Base-by-base conservation (phyloP, 1,284 basidiomycete species). In the Veloboletus limbatus region DNA sequence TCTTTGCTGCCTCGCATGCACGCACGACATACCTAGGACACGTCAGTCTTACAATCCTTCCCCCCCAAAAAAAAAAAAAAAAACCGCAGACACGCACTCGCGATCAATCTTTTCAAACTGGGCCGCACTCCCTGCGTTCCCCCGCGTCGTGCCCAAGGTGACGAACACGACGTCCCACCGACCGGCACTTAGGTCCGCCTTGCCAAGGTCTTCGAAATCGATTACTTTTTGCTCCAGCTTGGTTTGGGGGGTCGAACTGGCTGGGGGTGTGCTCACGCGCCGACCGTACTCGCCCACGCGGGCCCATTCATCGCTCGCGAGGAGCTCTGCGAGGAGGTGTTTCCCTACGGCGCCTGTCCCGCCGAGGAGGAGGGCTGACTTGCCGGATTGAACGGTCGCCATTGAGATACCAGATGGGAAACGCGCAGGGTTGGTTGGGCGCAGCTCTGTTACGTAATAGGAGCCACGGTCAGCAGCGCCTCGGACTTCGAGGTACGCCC, bases 91-190 rank as follows among this genome's bases (percentile, higher is more conserved):
- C 4, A 65, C 78, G 47, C 49, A 85, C 83, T 84, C 83, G 59
- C 82, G 69, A 57, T 91, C 88, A 53, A 91, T 88, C 66, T 77
- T 82, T 60, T 85, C 81, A 48, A 89, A 91, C 3, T 72, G 72
- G 18, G 72, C 75, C 2, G 77, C 76, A 49, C 79, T 76, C 2
- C 85, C 86, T 0, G 86, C 88, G n/a, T 35, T 51, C 14, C 71
- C 75, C 22, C 67, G 71, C 10, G 77, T 81, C 17, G 85, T 88
- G 4, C 85, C 85, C n/a, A 88, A 59, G 0, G 82, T 83, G 45
- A 45, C 49, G 40, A 51, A 81, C 0, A 89, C 78, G n/a, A 82
- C 78, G 60, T 88, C 84, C 78, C 81, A 85, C 33, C 77, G 74
- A 4, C 72, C 77, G 0, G 76, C 71, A 28, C 68, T 70, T 51